Evolutionary conservation across 345 rosid genomes (phyloP).

Genomic region (Diplotaxis tenuifolia): DNA sequence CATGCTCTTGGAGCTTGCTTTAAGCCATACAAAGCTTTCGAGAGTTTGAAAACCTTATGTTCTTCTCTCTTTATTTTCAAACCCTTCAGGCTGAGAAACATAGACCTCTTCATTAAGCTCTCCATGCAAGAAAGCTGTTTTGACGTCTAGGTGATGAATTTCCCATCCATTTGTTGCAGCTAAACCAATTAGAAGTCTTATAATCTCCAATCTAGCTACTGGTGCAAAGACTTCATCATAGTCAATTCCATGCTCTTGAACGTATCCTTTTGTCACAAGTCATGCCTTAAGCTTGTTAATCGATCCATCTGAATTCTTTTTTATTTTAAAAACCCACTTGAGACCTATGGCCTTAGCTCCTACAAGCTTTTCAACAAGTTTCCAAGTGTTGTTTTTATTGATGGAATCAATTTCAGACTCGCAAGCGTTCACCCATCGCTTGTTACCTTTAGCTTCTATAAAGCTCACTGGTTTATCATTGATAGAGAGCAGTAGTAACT

Average conservation of each 20-base stretch:
- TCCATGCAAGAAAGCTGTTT: neutral
- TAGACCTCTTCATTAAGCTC: neutral
- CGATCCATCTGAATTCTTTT: neutral
- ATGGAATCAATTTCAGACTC: neutral
- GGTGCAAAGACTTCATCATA: neutral
- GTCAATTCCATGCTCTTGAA: neutral
- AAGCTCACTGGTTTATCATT: neutral
- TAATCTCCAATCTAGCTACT: neutral
- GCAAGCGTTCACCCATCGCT: neutral
- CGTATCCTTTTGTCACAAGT: neutral
- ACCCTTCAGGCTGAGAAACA: neutral
- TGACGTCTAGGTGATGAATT: neutral
- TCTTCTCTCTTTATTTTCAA: neutral
- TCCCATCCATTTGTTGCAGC: neutral
- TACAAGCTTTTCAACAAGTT: neutral
- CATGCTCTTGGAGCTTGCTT: neutral
- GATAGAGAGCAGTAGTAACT: neutral
- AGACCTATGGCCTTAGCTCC: neutral
- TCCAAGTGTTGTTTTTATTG: neutral
- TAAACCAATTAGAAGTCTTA: neutral
- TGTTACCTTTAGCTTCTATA: neutral
- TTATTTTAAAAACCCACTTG: too few species aligned
- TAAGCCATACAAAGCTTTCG: neutral
- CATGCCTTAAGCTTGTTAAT: neutral
- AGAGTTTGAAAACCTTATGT: neutral